Conservation (phyloP, 495 filamentous ascomycete genomes). For the Penicillium arizonense region DNA sequence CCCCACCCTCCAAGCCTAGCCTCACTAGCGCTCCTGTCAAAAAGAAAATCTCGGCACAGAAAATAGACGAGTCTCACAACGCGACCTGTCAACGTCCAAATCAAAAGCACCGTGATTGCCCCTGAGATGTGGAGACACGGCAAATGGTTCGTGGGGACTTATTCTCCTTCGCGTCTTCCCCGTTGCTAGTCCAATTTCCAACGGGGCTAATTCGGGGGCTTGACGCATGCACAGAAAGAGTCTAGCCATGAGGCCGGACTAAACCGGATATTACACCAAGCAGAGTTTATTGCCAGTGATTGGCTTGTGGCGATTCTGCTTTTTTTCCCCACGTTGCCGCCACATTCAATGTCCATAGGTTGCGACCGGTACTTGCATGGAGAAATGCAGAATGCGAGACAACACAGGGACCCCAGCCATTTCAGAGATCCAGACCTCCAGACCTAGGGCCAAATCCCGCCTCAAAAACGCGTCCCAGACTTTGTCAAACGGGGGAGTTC, state of each 20-base stretch:
- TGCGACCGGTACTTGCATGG: slow-evolving; percentile 3
- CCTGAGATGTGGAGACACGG: slow-evolving; percentile 1
- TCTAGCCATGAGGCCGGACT: background rate
- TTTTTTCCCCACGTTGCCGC: background rate
- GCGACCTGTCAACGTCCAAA: slow-evolving; percentile 23
- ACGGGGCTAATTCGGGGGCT: slow-evolving; percentile 4
- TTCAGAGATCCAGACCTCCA: background rate
- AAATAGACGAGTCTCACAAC: slow-evolving; percentile 4
- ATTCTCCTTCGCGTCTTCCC: slow-evolving; percentile 8
- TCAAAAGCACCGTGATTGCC: slow-evolving; percentile 3
- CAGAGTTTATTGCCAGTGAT: background rate
- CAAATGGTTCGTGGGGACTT: slow-evolving; percentile 14
- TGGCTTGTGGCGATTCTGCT: background rate
- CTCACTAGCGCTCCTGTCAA: slow-evolving; percentile 18
- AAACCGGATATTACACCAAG: background rate
- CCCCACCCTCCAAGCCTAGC: slow-evolving; percentile 5
- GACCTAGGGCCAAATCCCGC: background rate
- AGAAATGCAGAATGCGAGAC: background rate
- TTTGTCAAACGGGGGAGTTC: slow-evolving; percentile 12
- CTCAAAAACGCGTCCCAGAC: slow-evolving; percentile 7
- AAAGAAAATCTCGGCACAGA: background rate
- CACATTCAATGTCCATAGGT: background rate
- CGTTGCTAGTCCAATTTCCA: slow-evolving; percentile 11
- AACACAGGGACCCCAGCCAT: background rate
- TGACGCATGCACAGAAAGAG: background rate